Evolutionary conservation across 1,139 yeast species (phyloP).

Genomic region (Kluyveromyces marxianus): DNA sequence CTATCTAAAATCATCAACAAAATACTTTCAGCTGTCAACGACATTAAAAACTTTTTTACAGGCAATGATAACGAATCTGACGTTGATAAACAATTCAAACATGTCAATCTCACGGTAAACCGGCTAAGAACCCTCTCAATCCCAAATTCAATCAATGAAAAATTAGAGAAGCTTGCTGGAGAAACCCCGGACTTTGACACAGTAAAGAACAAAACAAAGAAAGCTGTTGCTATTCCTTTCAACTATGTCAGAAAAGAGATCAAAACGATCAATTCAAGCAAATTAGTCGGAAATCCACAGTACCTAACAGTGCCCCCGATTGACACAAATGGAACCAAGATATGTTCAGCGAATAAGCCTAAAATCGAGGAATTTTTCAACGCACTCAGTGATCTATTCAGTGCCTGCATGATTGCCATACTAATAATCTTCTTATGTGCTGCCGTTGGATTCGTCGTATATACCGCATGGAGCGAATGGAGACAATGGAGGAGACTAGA

Average conservation of each 20-base stretch:
- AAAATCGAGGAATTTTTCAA: slow-evolving; percentile 32
- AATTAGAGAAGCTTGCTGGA: slow-evolving; percentile 40
- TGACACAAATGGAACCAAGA: slow-evolving; percentile 1
- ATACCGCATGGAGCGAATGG: slow-evolving; percentile 39
- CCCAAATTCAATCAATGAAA: slow-evolving; percentile 50
- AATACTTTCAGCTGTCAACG: slow-evolving; percentile 37
- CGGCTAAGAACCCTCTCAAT: slow-evolving; percentile 52
- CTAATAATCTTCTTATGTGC: slow-evolving; percentile 35
- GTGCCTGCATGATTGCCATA: slow-evolving; percentile 33
- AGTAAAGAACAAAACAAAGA: slow-evolving; percentile 44
- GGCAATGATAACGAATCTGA: slow-evolving; percentile 37
- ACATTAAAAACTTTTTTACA: slow-evolving; percentile 47
- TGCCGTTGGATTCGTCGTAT: slow-evolving; percentile 36
- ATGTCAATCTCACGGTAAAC: slow-evolving; percentile 53
- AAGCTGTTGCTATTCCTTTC: slow-evolving; percentile 47
- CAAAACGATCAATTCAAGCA: slow-evolving; percentile 21
- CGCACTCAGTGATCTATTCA: slow-evolving; percentile 29
- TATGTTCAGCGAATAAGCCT: slow-evolving; percentile 20
- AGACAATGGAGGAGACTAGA: slow-evolving; percentile 44
- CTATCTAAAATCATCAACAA: slow-evolving; percentile 47
- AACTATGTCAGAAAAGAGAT: slow-evolving; percentile 40
- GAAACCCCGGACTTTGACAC: slow-evolving; percentile 52
- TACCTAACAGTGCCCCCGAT: slow-evolving; percentile 27
- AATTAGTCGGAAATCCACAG: slow-evolving; percentile 14
- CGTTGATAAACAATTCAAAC: slow-evolving; percentile 29